Evolutionary conservation across 1,284 basidiomycete species (phyloP).

Genomic region (Boletellus deceptivus): DNA sequence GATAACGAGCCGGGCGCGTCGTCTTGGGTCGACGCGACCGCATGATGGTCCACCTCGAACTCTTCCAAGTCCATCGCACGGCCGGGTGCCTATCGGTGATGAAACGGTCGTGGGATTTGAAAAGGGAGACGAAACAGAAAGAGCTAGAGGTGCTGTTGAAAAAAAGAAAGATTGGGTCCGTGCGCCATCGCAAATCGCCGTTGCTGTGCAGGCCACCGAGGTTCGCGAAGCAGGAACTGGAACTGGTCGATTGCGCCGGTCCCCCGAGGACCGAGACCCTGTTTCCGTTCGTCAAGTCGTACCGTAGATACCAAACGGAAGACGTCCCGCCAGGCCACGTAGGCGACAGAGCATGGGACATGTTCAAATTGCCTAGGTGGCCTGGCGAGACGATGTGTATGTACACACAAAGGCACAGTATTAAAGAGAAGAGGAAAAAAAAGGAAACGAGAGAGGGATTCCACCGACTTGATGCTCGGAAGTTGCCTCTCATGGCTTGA

Average conservation of each 20-base stretch:
- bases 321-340: constrained; percentile 6
- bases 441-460: neutral
- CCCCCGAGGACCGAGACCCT: too few relatives aligned
- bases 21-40: neutral
- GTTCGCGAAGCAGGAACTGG: too few relatives aligned
- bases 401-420: neutral
- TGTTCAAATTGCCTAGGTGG: neutral
- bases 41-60: constrained; percentile 22
- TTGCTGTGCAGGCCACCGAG: constrained; percentile 6
- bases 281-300: neutral
- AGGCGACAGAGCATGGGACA: constrained; percentile 1
- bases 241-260: too few relatives aligned
- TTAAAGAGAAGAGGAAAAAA: too few relatives aligned
- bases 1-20: constrained; percentile 4
- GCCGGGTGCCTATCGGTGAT: neutral
- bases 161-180: constrained; percentile 10
- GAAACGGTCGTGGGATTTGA: neutral
- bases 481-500: too few relatives aligned
- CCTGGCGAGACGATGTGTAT: constrained; percentile 7
- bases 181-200: constrained; percentile 8
- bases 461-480: neutral
- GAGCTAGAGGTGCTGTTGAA: neutral
- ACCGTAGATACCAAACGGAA: neutral
- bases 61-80: constrained; percentile 32
- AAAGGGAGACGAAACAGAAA: neutral